Conservation (phyloP, 2,329 filamentous ascomycete genomes). For the Fusarium beomiforme region DNA sequence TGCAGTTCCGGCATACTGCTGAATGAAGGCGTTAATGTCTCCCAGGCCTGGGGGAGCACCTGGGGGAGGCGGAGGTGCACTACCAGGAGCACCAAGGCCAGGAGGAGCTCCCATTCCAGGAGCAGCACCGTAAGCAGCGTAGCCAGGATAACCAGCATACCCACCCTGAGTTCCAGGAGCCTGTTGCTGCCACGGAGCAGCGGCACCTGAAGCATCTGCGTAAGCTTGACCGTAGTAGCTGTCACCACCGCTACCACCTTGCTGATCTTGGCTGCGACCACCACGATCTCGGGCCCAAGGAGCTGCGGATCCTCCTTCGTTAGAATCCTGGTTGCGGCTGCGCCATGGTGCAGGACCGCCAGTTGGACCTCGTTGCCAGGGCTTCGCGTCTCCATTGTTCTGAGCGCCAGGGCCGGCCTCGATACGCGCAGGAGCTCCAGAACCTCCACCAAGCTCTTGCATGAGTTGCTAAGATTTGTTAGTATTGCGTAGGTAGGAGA, state of each 20-base stretch:
- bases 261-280: conserved; percentile 57
- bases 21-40: conserved; percentile 72
- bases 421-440: conserved; percentile 79
- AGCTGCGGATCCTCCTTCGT: conserved; percentile 60
- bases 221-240: conserved; percentile 47
- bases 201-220: conserved; percentile 42
- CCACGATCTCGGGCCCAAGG: conserved; percentile 72
- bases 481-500: conserved; percentile 45
- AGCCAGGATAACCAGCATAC: conserved; percentile 63
- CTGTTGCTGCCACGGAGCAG: conserved; percentile 67
- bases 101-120: conserved; percentile 54
- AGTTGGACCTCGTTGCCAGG: conserved; percentile 88
- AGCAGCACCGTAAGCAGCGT: conserved; percentile 60
- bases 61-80: conserved; percentile 56
- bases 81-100: conserved; percentile 56
- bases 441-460: conserved; percentile 86
- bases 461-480: conserved; percentile 80
- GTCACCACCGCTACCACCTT: conserved; percentile 43
- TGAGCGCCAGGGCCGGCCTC: conserved; percentile 78
- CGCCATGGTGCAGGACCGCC: conserved; percentile 87
- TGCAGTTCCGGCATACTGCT: conserved; percentile 68
- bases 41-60: conserved; percentile 64
- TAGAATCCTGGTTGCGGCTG: conserved; percentile 62
- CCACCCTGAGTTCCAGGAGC: conserved; percentile 62
- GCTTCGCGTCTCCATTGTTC: conserved; percentile 73